phyloP scores from a whole-genome alignment of 2,329 filamentous ascomycete genomes.

The Venturia effusa region DNA sequence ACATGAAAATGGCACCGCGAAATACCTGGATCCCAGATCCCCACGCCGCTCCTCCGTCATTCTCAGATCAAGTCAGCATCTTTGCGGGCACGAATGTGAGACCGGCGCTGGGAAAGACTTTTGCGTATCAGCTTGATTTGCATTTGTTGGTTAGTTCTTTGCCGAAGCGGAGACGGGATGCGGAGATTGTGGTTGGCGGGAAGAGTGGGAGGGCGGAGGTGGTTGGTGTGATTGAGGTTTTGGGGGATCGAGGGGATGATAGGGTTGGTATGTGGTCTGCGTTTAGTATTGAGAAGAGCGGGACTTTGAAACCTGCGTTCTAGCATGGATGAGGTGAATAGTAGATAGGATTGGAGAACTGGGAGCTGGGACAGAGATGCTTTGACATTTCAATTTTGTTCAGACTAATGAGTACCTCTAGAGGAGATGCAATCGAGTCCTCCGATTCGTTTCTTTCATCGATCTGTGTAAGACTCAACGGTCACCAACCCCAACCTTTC shows the following conservation, averaged over 20 bases:
- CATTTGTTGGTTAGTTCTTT: slow-evolving; percentile 30
- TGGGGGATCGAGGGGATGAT: slow-evolving; percentile 28
- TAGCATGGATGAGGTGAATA: not conserved
- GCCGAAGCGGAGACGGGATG: slow-evolving; percentile 26
- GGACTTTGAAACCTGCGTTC: not conserved
- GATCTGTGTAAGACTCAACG: not conserved
- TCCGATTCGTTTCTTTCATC: not conserved
- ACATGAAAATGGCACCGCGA: not conserved
- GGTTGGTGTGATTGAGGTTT: slow-evolving; percentile 32
- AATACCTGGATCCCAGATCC: slow-evolving; percentile 9
- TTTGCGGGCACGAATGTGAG: slow-evolving; percentile 27
- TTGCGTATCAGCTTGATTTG: slow-evolving; percentile 27
- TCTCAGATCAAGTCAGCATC: slow-evolving; percentile 20
- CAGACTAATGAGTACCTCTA: too few species aligned
- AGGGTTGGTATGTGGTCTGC: slow-evolving; percentile 29
- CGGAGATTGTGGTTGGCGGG: slow-evolving; percentile 21
- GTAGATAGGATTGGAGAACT: too few species aligned
- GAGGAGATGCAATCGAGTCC: too few species aligned
- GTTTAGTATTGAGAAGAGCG: slow-evolving; percentile 5
- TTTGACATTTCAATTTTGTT: too few species aligned
- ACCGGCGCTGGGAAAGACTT: slow-evolving; percentile 28
- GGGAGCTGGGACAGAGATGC: too few species aligned
- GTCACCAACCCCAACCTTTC: slow-evolving; percentile 8
- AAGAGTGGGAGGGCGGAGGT: slow-evolving; percentile 15
- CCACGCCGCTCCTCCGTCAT: not conserved